Base-by-base conservation (phyloP, 805 yeast genomes). In the Torulaspora quercuum region DNA sequence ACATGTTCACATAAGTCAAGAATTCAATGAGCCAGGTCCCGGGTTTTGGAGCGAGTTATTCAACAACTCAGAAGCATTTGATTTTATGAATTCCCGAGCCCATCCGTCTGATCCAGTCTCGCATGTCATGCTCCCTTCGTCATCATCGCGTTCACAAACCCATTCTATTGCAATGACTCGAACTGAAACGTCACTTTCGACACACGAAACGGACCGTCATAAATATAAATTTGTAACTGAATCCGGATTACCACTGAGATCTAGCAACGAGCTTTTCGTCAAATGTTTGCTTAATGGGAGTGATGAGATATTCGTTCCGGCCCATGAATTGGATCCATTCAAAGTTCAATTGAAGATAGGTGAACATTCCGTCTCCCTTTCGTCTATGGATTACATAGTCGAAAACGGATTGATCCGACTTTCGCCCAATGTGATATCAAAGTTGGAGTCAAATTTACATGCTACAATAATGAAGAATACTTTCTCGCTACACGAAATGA, bases 31-130 rank as follows among this genome's bases (percentile, higher is more conserved):
- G 22, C 37, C 47, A 3, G 52, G 50, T 5, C 53, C 54, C 2
- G 53, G 55, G 5, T 58, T 55, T 42, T 58, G 61, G 61, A 50
- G 40, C 26, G 52, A 53, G 30, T 30, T 53, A 24, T 48, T 53
- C 34, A 40, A 42, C 29, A 48, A 37, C 23, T 39, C 46, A 1
- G 52, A 46, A 13, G 22, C 51, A 16, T 48, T 48, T 13, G 45
- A 45, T 10, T 50, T 50, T 30, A 40, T 45, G 49, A 34, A 22
- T n/a, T 27, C 35, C 25, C 33, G 35, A 14, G 12, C 9, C 12
- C 23, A 32, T 15, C 3, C 25, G 15, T 6, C 30, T 8, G 25
- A 22, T 9, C 8, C n/a, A 19, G 18, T 27, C 5, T 15, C 28
- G 10, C 38, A 30, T 11, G 25, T 18, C 22, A 43, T 25, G 33